Base-by-base conservation (phyloP, 2,329 filamentous ascomycete genomes). In the Triangularia setosa region DNA sequence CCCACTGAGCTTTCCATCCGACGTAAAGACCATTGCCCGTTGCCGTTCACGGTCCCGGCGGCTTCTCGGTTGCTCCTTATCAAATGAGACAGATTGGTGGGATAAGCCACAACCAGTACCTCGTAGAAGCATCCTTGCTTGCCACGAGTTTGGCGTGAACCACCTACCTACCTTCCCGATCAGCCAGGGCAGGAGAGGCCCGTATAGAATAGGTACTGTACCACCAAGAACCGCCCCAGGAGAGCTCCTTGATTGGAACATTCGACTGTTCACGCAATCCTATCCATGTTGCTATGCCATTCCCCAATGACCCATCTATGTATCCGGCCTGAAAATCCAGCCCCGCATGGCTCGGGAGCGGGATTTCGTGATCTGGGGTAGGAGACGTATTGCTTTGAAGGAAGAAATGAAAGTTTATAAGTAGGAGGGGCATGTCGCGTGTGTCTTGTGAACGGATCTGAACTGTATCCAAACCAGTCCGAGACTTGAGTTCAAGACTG, bases 281-380 rank as follows among this genome's bases (percentile, higher is more conserved):
- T 24, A 65, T 69, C 68, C 67, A 69, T 69, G 69, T 56, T 62
- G 54, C 44, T 59, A 60, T 69, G 67, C 64, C 68, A 70, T 70
- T 30, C n/a, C 59, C 11, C 21, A 12, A 48, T 40, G 33, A 40
- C 16, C 33, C 33, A n/a, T 40, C 33, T 40, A n/a, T n/a, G n/a
- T 40, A 14, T 4, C 33, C 33, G 4, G 14, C 30, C 8, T 48
- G 7, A n/a, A 5, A 18, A 48, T 21, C 40, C 40, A 9, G 67
- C 67, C 65, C 69, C 66, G 65, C 66, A 70, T 56, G 24, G 40
- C 21, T 52, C 27, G 56, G 55, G 53, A 55, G 40, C 25, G 16
- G n/a, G 12, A 54, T 35, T 53, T 55, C 21, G 44, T 40, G 23
- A 35, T 54, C 12, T 48, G 23, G 35, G 62, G 56, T 25, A 40